These are phyloP conservation scores for Lunularia cruciata DNA, from an alignment of 225 moss, liverwort and hornwort genomes.

Conservation along the genomic window DNA sequence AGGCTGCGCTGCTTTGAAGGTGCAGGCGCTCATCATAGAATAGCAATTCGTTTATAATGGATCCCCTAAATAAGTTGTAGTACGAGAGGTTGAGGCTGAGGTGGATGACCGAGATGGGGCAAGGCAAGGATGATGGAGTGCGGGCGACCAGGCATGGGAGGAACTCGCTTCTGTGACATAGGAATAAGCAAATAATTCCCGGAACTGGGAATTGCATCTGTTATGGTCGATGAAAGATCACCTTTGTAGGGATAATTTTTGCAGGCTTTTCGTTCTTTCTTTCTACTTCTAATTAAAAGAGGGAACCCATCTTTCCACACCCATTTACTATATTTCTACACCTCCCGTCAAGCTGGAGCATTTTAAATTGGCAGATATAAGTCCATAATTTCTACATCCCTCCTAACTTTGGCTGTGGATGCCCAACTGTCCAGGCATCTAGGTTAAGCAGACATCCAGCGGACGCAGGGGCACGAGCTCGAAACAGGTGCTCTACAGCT, in stretches of 20 bases:
- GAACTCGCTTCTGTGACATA: constrained; percentile 22
- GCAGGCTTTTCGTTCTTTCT: constrained; percentile 23
- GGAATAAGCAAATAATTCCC: constrained; percentile 29
- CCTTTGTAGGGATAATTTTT: constrained; percentile 16
- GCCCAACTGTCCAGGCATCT: too few relatives aligned
- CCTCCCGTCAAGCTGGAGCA: too few relatives aligned
- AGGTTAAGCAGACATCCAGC: too few relatives aligned
- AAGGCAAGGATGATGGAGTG: background rate
- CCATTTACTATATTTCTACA: too few relatives aligned
- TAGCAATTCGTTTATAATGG: constrained; percentile 3
- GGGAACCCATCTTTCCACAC: too few relatives aligned
- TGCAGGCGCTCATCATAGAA: background rate
- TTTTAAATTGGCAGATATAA: too few relatives aligned
- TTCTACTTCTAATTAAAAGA: too few relatives aligned
- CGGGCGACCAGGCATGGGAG: constrained; percentile 2
- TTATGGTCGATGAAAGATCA: constrained; percentile 18
- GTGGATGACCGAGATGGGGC: constrained; percentile 8
- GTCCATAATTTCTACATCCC: too few relatives aligned
- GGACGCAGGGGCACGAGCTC: too few relatives aligned
- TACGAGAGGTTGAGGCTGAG: background rate
- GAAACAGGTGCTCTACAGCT: too few relatives aligned
- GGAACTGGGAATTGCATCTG: constrained; percentile 34
- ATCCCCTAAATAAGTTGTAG: background rate
- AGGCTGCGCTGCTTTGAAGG: background rate
- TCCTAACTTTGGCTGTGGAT: too few relatives aligned